Evolutionary conservation across 306 rosid species (phyloP).

Genomic region (Trifolium repens): DNA sequence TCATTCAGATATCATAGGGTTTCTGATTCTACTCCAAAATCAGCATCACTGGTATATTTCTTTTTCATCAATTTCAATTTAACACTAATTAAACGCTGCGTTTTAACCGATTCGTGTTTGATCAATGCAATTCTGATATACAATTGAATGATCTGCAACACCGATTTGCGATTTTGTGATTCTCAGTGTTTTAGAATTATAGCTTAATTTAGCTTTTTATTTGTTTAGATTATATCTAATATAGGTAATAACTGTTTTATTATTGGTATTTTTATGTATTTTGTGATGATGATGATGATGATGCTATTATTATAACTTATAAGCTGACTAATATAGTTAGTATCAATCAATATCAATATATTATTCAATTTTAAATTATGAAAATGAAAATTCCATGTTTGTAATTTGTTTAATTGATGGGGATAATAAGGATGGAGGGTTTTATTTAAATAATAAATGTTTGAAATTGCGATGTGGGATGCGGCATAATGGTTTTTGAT

Average conservation of each 20-base stretch:
- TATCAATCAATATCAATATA: not conserved
- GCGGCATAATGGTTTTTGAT: not conserved
- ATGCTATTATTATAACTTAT: not conserved
- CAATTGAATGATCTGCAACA: slow-evolving; percentile 31
- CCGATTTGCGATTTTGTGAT: slow-evolving; percentile 32
- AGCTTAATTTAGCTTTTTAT: slow-evolving; percentile 7
- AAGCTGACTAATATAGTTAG: slow-evolving; percentile 47
- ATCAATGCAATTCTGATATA: not conserved
- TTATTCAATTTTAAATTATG: slow-evolving; percentile 25
- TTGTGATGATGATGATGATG: not conserved
- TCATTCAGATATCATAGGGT: slow-evolving; percentile 55
- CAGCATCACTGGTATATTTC: slow-evolving; percentile 58
- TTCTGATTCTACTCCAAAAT: slow-evolving; percentile 65
- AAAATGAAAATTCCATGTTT: slow-evolving; percentile 17
- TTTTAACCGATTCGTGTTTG: slow-evolving; percentile 28
- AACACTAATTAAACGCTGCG: slow-evolving; percentile 18
- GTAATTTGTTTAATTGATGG: slow-evolving; percentile 37
- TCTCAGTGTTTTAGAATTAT: slow-evolving; percentile 9
- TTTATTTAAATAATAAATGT: not conserved
- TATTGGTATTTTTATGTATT: not conserved
- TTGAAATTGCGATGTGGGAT: not conserved
- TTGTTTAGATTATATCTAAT: slow-evolving; percentile 27
- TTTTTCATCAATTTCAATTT: slow-evolving; percentile 10
- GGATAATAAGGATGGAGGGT: slow-evolving; percentile 32
- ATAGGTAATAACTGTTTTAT: slow-evolving; percentile 1